Conservation (phyloP, 345 rosid genomes). For the Nasturtium officinale region DNA sequence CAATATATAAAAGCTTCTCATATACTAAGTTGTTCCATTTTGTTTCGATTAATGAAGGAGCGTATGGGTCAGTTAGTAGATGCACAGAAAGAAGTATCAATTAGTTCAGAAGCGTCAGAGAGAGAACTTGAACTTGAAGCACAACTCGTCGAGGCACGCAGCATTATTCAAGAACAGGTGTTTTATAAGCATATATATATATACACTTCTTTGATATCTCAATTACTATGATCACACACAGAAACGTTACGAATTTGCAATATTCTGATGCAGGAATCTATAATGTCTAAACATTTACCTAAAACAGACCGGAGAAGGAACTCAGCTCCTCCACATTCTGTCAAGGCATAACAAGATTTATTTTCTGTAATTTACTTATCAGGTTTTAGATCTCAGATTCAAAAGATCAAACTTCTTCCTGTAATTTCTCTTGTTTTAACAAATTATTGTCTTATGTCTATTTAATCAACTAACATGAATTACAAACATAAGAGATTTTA, state of each 20-base stretch:
- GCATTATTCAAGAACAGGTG: slow-evolving; percentile 99
- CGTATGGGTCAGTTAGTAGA: slow-evolving; percentile 86
- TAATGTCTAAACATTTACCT: slow-evolving; percentile 44
- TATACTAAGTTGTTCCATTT: slow-evolving; percentile 10
- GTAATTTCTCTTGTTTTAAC: not conserved
- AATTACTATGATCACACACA: slow-evolving; percentile 3
- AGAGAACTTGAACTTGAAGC: slow-evolving; percentile 99
- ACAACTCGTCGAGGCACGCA: slow-evolving; percentile 97
- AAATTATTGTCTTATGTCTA: not conserved
- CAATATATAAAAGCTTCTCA: too few relatives aligned
- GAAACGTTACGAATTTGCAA: not conserved
- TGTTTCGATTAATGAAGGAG: slow-evolving; percentile 34
- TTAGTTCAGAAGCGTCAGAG: slow-evolving; percentile 92
- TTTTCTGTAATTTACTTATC: too few relatives aligned
- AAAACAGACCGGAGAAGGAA: slow-evolving; percentile 43
- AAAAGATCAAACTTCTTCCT: not conserved
- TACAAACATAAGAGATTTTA: slow-evolving; percentile 15
- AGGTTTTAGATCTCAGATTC: not conserved
- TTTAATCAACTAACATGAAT: slow-evolving; percentile 6
- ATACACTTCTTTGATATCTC: too few relatives aligned
- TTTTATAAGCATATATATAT: not conserved
- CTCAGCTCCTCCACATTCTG: slow-evolving; percentile 43
- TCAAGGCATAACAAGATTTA: too few relatives aligned
- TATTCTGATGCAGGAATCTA: slow-evolving; percentile 33
- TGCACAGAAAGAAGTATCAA: slow-evolving; percentile 86